A percentile compares a stretch with the other conserved stretches of the same genome.
These are phyloP conservation scores for Suillus clintonianus DNA, from an alignment of 768 basidiomycete genomes.

Conservation along the genomic window DNA sequence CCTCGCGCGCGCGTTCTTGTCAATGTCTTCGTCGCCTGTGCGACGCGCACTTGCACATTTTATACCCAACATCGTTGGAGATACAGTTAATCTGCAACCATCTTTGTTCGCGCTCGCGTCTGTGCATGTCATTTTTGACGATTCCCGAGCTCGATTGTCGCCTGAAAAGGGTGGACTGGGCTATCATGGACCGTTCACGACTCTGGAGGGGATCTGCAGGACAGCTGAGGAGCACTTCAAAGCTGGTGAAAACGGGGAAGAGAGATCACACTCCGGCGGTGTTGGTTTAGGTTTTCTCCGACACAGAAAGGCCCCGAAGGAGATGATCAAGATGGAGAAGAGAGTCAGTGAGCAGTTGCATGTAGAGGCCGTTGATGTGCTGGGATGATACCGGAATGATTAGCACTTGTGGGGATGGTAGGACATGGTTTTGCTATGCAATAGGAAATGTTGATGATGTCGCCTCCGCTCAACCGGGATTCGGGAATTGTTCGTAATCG, in stretches of 20 bases:
- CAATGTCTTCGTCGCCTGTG: conserved; percentile 29
- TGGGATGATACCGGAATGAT: background rate
- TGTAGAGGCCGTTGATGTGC: conserved; percentile 15
- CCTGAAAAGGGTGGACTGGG: conserved; percentile 64
- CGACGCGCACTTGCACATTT: conserved; percentile 35
- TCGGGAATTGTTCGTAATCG: background rate
- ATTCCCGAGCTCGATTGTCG: conserved; percentile 59
- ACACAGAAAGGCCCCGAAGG: conserved; percentile 26
- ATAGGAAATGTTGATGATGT: background rate
- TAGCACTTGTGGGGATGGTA: background rate
- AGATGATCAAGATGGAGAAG: conserved; percentile 27
- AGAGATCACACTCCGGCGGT: conserved; percentile 45
- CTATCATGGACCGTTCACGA: conserved; percentile 59
- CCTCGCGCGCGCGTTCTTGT: conserved; percentile 44
- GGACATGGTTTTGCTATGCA: background rate
- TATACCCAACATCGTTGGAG: conserved; percentile 49
- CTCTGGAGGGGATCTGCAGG: conserved; percentile 57
- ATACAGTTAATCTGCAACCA: conserved; percentile 59
- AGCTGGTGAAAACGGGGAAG: conserved; percentile 38
- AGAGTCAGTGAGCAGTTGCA: conserved; percentile 24
- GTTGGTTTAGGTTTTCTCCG: conserved; percentile 42
- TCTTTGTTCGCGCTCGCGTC: conserved; percentile 54
- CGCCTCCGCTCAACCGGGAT: background rate
- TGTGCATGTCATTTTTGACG: conserved; percentile 63
- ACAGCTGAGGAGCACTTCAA: conserved; percentile 51